Base-by-base conservation (phyloP, 805 yeast genomes). In the Candida oleophila region DNA sequence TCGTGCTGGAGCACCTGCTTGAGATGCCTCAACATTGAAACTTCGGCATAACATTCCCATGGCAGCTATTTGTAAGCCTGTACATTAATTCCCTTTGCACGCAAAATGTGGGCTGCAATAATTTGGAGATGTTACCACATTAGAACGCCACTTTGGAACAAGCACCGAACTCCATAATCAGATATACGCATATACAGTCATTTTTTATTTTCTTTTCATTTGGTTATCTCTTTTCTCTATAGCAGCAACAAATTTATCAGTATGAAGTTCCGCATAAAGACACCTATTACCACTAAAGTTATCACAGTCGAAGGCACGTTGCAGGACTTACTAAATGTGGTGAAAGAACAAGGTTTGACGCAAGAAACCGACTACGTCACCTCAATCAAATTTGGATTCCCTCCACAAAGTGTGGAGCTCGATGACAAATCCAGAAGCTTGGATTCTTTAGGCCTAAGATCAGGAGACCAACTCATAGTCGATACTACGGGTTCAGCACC, bases 391-490 rank as follows among this genome's bases (percentile, higher is more conserved):
- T 62, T 54, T 40, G 90, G 91, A 2, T 85, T 76, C 56, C 92
- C 91, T 1, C 87, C 87, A 1, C 76, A 69, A 48, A 50, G 63
- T 1, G 46, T 83, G 2, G 69, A 72, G 5, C 20, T 46, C 3
- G 48, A 50, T 3, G 14, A 28, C 43, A 20, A 32, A 22, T 9
- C 34, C 42, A 12, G 47, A 47, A 47, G 55, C 9, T 50, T 81
- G 11, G 57, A 51, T 2, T 77, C 70, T 2, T 50, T 74, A 4
- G 84, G 83, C 0, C 66, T 85, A 12, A 64, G 69, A 40, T 66
- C 74, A 45, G 90, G 89, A 2, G 91, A 85, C 46, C 83, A 77
- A 54, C 57, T 85, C 12, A 65, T 73, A 1, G 62, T 78, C 2
- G 75, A 65, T 34, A 32, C 38, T 51, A 53, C 22, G 54, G 45